Conservation (phyloP, 306 rosid genomes). For the Gastrolobium bilobum region DNA sequence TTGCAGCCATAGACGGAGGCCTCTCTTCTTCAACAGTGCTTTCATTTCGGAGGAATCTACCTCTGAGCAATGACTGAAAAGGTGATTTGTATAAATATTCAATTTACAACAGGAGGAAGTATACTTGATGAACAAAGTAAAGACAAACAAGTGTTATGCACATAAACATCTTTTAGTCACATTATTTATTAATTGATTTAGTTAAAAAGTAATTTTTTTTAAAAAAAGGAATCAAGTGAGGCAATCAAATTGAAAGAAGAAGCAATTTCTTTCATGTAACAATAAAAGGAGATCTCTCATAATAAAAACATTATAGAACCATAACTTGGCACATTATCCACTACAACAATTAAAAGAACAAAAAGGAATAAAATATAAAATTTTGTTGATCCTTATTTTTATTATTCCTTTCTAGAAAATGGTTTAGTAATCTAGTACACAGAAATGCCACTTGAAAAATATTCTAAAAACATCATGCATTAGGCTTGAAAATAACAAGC, state of each 20-base stretch:
- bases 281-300: constrained; percentile 22
- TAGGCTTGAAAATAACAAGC: constrained; percentile 32
- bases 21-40: constrained; percentile 94
- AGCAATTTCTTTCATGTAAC: neutral
- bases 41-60: constrained; percentile 97
- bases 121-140: constrained; percentile 16
- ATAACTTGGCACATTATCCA: constrained; percentile 39
- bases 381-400: neutral
- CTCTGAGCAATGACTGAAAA: constrained; percentile 95
- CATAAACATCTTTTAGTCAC: constrained; percentile 7
- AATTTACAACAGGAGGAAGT: constrained; percentile 25
- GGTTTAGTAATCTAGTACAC: constrained; percentile 23
- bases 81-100: constrained; percentile 52
- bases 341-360: constrained; percentile 5
- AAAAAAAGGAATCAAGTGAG: constrained; percentile 19
- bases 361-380: neutral
- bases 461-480: neutral
- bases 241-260: constrained; percentile 16
- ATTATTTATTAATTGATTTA: neutral
- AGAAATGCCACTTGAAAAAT: constrained; percentile 28
- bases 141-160: neutral
- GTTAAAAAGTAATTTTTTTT: neutral
- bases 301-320: constrained; percentile 32
- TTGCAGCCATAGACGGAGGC: constrained; percentile 88
- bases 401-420: constrained; percentile 5